phyloP scores from a whole-genome alignment of 2,329 filamentous ascomycete genomes.

The Sarocladiaceae sp. region DNA sequence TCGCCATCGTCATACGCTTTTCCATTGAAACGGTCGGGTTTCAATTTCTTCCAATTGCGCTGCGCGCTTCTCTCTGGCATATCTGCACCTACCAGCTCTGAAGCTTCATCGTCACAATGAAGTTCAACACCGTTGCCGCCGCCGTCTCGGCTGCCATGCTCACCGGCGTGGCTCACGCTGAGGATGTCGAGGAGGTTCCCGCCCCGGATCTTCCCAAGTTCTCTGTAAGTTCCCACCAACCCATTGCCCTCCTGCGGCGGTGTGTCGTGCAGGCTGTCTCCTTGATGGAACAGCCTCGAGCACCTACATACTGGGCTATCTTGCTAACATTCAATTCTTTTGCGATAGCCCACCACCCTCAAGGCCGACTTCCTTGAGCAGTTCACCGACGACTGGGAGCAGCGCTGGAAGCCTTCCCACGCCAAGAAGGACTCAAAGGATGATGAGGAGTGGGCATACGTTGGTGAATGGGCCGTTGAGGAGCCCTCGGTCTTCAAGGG shows the following conservation, averaged over 20 bases:
- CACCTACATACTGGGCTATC: background rate
- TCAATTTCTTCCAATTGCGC: slow-evolving; percentile 11
- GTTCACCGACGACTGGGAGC: slow-evolving; percentile 94
- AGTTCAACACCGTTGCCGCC: slow-evolving; percentile 73
- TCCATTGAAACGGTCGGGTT: background rate
- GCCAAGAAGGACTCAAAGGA: slow-evolving; percentile 90
- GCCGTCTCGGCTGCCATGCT: slow-evolving; percentile 68
- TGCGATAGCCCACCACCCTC: slow-evolving; percentile 67
- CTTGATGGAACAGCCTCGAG: background rate
- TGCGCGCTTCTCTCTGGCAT: slow-evolving; percentile 17
- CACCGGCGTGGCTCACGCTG: slow-evolving; percentile 63
- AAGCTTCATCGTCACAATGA: slow-evolving; percentile 49
- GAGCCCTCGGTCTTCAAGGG: slow-evolving; percentile 87
- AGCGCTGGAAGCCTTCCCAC: slow-evolving; percentile 87
- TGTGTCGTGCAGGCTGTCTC: background rate
- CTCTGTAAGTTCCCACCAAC: slow-evolving; percentile 59
- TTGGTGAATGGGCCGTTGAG: slow-evolving; percentile 95
- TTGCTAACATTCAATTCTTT: background rate
- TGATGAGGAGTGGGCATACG: slow-evolving; percentile 79
- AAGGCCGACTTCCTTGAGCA: slow-evolving; percentile 97
- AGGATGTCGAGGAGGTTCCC: slow-evolving; percentile 55
- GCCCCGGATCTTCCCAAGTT: slow-evolving; percentile 70
- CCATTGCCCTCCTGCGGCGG: background rate
- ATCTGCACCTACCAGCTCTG: slow-evolving; percentile 7
- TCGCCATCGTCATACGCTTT: slow-evolving; percentile 2